These are phyloP conservation scores for Emmonsia crescens DNA, from an alignment of 2,329 filamentous ascomycete species.

Conservation along the genomic window DNA sequence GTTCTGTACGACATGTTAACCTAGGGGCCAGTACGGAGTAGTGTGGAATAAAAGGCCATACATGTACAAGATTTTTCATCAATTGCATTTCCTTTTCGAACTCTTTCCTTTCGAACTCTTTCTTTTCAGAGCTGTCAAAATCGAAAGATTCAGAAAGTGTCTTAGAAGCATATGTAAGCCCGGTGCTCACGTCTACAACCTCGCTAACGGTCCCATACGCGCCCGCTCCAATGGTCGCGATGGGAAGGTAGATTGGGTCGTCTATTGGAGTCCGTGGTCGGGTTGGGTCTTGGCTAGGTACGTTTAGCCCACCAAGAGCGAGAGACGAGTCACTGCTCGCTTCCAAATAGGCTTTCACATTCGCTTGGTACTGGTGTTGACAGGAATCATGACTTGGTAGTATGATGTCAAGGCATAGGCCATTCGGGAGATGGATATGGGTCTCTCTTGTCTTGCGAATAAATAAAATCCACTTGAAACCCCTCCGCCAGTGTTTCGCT, in stretches of 20 bases:
- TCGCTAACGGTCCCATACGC: constrained; percentile 7
- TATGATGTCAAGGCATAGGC: background rate
- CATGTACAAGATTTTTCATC: constrained; percentile 10
- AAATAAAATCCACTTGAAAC: constrained; percentile 12
- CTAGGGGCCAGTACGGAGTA: background rate
- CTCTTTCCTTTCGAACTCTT: background rate
- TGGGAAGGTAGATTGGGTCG: constrained; percentile 9
- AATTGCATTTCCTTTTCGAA: constrained; percentile 8
- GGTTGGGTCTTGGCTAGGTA: constrained; percentile 3
- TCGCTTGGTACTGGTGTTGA: constrained; percentile 6
- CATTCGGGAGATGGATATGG: constrained; percentile 6
- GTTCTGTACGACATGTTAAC: constrained; percentile 6
- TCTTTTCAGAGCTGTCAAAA: background rate
- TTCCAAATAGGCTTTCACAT: constrained; percentile 3
- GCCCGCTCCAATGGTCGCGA: constrained; percentile 3
- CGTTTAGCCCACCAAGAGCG: background rate
- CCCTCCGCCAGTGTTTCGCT: constrained; percentile 2
- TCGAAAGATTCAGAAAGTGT: background rate
- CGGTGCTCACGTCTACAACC: constrained; percentile 9
- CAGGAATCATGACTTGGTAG: constrained; percentile 2
- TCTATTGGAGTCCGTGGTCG: background rate
- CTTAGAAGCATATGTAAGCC: constrained; percentile 10
- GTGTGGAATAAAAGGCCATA: background rate
- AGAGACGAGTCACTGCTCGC: background rate
- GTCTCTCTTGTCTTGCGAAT: background rate